These are phyloP conservation scores for Teratosphaeriaceae sp. DNA, from an alignment of 2,329 filamentous ascomycete genomes.

Conservation along the genomic window DNA sequence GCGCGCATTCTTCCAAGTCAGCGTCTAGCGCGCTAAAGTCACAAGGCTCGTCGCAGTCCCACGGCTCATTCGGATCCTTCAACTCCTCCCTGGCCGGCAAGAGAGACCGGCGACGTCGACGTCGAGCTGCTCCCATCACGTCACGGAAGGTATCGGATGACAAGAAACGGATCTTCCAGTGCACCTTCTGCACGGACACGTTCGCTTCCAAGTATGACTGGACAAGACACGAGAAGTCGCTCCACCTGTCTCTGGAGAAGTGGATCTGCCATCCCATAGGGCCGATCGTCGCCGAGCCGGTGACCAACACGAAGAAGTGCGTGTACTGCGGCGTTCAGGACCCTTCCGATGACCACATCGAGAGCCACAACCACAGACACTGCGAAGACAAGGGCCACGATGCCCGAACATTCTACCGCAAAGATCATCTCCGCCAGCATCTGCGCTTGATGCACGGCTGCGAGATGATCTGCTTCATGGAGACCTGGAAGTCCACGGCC, in stretches of 20 bases:
- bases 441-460: slow-evolving; percentile 54
- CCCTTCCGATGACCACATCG: slow-evolving; percentile 50
- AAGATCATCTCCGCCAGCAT: slow-evolving; percentile 58
- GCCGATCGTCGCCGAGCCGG: slow-evolving; percentile 49
- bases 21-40: slow-evolving; percentile 46
- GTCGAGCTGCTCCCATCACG: slow-evolving; percentile 25
- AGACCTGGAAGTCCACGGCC: slow-evolving; percentile 57
- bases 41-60: slow-evolving; percentile 50
- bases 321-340: slow-evolving; percentile 52
- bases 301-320: slow-evolving; percentile 51
- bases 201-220: slow-evolving; percentile 51
- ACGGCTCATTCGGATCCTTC: slow-evolving; percentile 49
- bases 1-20: slow-evolving; percentile 18
- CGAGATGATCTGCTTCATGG: slow-evolving; percentile 56
- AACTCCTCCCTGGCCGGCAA: slow-evolving; percentile 46
- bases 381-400: slow-evolving; percentile 61
- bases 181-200: slow-evolving; percentile 52
- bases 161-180: slow-evolving; percentile 46
- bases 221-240: slow-evolving; percentile 59
- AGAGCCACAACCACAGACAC: slow-evolving; percentile 52
- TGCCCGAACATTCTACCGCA: slow-evolving; percentile 58
- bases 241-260: slow-evolving; percentile 61
- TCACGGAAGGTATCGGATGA: slow-evolving; percentile 25
- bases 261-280: slow-evolving; percentile 31
- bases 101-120: slow-evolving; percentile 49